Percentiles rank a stretch among this genome's conserved stretches.
Conservation (phyloP, 768 basidiomycete species). For the Tylopilus felleus region DNA sequence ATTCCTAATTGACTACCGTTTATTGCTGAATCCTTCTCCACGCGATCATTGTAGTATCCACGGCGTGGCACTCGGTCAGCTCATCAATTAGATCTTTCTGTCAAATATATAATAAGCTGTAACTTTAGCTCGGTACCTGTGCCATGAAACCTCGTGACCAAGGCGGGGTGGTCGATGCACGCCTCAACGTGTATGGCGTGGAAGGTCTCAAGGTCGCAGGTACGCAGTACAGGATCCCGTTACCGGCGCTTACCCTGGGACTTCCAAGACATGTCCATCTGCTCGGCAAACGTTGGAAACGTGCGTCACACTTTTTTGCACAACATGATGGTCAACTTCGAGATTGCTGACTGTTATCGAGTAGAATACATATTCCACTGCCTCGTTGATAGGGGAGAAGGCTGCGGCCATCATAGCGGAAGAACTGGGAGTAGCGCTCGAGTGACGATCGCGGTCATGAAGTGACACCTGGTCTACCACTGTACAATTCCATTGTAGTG, state of each 20-base stretch:
- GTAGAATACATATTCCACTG: conserved; percentile 43
- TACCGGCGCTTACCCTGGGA: too few relatives aligned
- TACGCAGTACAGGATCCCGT: conserved; percentile 14
- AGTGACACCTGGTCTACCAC: too few relatives aligned
- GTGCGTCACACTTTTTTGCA: conserved; percentile 1
- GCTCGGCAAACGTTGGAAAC: conserved; percentile 23
- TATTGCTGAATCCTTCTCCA: not conserved
- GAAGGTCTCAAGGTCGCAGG: conserved; percentile 59
- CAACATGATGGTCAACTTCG: not conserved
- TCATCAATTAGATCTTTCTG: not conserved
- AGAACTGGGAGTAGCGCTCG: conserved; percentile 31
- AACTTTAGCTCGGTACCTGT: conserved; percentile 57
- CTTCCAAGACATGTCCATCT: conserved; percentile 37
- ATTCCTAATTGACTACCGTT: not conserved
- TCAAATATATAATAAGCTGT: not conserved
- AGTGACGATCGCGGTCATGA: not conserved
- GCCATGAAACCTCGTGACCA: conserved; percentile 61
- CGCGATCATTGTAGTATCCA: not conserved
- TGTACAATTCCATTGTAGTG: too few relatives aligned
- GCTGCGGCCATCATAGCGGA: conserved; percentile 57
- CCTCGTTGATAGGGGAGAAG: conserved; percentile 54
- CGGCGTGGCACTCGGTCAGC: conserved; percentile 18
- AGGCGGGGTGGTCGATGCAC: conserved; percentile 61
- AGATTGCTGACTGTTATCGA: not conserved
- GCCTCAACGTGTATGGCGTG: conserved; percentile 61